Evolutionary conservation across 116 monocot genomes (phyloP), one percentile per base, ranked within the genome.

Genomic region (Iris pallida): DNA sequence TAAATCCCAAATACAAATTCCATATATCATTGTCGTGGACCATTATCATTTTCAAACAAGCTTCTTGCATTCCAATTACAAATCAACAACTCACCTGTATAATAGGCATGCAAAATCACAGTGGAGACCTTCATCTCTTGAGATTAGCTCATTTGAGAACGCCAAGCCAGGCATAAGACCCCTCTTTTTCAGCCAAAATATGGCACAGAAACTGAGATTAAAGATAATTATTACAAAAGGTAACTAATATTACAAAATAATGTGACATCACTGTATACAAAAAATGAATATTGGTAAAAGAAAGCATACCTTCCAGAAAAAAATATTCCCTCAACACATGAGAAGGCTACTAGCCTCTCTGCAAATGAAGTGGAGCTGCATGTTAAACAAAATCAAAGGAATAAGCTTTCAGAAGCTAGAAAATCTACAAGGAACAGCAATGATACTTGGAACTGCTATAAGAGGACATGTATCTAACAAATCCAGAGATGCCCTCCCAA

Each of bases 121-220:
- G 47, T 80, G 80, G 43, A 80, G 74, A n/a, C 80, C 80, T 57
- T 80, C 80, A 66, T 80, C 80, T 20, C 74, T 63, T 20, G 80
- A 80, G 19, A 80, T 80, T 15, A 80, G 70, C 14, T 80, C 80
- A 65, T 80, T 80, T 57, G 80, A 80, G 46, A 80, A 80, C 0
- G 80, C 65, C 42, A 74, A 59, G 19, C 80, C 80, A n/a, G 80
- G 80, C 74, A 80, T 80, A 10, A 80, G 58, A 8, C 80, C 80
- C 57, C 80, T 56, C 74, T 80, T 80, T 55, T 80, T 80, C n/a
- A 80, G 74, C 80, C 80, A 80, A 57, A 80, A 80, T 41, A 80
- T 74, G 52, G 74, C 74, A 65, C 74, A 80, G 80, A 80, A 74
- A 54, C 74, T 73, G 66, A 61, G 30, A 30, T 18, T 41, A 18